Conservation (phyloP, 305 asterid species). For the Solanum chacoense region DNA sequence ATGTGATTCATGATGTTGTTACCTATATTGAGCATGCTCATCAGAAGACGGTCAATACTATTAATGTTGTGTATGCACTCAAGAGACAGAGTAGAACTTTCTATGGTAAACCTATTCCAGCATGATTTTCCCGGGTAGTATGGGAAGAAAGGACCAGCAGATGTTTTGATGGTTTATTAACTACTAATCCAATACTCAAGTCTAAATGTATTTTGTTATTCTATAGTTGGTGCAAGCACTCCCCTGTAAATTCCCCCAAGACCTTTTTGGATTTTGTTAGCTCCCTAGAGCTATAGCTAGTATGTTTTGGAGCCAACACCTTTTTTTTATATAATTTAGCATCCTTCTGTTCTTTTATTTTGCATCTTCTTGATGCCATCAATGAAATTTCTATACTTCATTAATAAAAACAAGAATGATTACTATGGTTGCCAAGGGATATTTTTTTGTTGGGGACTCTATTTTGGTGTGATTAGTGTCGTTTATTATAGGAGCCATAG, state of each 20-base stretch:
- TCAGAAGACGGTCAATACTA: not conserved
- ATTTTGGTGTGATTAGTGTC: not conserved
- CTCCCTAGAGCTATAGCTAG: not conserved
- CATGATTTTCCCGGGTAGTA: not conserved
- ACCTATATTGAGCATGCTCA: not conserved
- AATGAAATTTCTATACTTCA: not conserved
- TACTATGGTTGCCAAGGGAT: not conserved
- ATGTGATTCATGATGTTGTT: not conserved
- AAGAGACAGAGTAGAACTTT: not conserved
- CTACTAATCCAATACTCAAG: not conserved
- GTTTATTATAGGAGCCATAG: not conserved
- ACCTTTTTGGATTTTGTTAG: not conserved
- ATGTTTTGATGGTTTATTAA: not conserved
- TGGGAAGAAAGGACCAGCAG: not conserved
- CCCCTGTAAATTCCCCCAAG: not conserved
- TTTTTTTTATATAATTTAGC: not conserved
- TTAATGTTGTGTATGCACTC: not conserved
- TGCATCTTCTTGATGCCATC: not conserved
- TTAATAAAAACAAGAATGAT: not conserved
- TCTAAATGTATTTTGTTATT: not conserved
- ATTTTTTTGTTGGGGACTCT: not conserved
- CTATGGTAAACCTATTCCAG: not conserved
- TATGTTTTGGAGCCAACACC: not conserved
- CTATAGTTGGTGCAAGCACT: not conserved
- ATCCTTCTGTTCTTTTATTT: not conserved